Evolutionary conservation across 164 flowering plant species (phyloP).

Genomic region (Vitis riparia): DNA sequence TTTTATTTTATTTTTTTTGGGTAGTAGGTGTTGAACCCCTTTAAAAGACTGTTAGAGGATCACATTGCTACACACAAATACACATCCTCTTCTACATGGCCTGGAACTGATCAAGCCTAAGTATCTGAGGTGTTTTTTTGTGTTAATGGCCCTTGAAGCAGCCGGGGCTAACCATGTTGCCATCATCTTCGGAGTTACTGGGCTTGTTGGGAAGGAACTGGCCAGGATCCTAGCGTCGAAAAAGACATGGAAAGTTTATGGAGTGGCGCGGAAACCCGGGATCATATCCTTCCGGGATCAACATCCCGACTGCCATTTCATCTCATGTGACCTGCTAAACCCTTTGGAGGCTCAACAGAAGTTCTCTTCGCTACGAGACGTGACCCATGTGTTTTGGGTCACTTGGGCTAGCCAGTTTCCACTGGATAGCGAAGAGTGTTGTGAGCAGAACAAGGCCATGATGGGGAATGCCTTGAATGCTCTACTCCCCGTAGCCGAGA

Average conservation of each 20-base stretch:
- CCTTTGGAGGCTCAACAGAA: conserved; percentile 41
- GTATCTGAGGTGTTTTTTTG: background rate
- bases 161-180: conserved; percentile 38
- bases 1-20: background rate
- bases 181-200: conserved; percentile 76
- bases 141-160: conserved; percentile 14
- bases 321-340: conserved; percentile 74
- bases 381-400: conserved; percentile 85
- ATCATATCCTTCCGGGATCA: background rate
- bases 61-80: background rate
- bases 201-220: conserved; percentile 78
- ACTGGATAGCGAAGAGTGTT: conserved; percentile 50
- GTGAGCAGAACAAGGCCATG: conserved; percentile 67
- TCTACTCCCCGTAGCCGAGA: conserved; percentile 47
- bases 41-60: background rate
- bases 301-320: conserved; percentile 46
- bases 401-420: conserved; percentile 78
- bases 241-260: conserved; percentile 69
- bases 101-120: background rate
- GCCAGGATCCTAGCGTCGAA: conserved; percentile 39
- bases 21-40: background rate
- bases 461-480: conserved; percentile 64
- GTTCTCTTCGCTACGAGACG: conserved; percentile 47
- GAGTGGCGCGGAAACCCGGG: conserved; percentile 55
- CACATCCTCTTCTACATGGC: background rate